Conservation (phyloP, 441 rosid species). For the Hura crepitans region DNA sequence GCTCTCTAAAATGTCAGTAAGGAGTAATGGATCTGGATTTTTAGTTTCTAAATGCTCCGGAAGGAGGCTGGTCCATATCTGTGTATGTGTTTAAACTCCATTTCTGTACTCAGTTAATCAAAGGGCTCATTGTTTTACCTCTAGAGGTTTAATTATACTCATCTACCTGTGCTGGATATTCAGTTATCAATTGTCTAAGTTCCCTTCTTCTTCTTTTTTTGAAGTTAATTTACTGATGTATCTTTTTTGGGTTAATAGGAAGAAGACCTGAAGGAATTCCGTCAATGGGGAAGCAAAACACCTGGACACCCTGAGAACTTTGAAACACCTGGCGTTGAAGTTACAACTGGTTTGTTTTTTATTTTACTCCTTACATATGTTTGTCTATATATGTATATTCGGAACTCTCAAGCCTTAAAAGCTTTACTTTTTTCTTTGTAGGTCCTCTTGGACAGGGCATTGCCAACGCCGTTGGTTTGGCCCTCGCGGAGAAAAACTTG, state of each 20-base stretch:
- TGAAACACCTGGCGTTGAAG: conserved; percentile 97
- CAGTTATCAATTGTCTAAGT: too few species aligned
- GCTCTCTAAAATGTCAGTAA: not conserved
- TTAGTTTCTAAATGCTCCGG: not conserved
- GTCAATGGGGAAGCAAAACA: conserved; percentile 93
- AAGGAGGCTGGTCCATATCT: not conserved
- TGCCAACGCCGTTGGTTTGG: conserved; percentile 98
- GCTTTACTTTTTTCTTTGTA: conserved; percentile 22
- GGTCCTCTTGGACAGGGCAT: conserved; percentile 99
- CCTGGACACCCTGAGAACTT: conserved; percentile 99
- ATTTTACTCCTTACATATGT: not conserved
- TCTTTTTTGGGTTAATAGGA: conserved; percentile 42
- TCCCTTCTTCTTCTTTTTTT: not conserved
- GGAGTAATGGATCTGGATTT: conserved; percentile 10
- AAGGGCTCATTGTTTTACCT: not conserved
- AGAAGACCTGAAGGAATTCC: conserved; percentile 85
- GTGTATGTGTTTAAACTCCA: not conserved
- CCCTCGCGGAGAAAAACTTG: conserved; percentile 92
- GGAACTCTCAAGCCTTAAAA: not conserved
- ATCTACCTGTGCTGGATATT: too few species aligned
- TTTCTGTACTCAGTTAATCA: not conserved
- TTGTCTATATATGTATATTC: not conserved
- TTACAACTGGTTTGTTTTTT: conserved; percentile 80
- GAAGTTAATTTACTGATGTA: conserved; percentile 1
- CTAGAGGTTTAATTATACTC: not conserved